Conservation (phyloP, 371 early-diverging fungal genomes). For the Blakeslea trispora region DNA sequence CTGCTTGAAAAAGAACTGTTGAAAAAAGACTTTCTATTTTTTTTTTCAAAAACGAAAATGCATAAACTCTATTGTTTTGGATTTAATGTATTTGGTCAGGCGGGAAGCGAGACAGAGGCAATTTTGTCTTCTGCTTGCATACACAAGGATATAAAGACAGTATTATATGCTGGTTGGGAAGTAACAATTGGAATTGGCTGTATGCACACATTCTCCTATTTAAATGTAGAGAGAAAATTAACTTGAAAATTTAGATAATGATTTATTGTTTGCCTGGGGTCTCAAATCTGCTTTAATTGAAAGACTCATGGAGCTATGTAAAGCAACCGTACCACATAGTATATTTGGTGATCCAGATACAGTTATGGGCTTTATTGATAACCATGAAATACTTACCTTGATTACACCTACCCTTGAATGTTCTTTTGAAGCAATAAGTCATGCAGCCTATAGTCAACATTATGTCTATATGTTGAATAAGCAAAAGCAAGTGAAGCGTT, state of each 20-base stretch:
- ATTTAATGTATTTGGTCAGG: conserved; percentile 37
- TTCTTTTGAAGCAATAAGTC: too few relatives aligned
- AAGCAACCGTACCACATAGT: neutral
- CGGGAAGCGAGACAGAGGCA: conserved; percentile 2
- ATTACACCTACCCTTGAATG: neutral
- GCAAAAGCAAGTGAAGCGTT: conserved; percentile 11
- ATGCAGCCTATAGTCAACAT: too few relatives aligned
- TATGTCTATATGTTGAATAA: too few relatives aligned
- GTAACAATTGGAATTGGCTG: conserved; percentile 28
- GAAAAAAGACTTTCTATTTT: too few relatives aligned
- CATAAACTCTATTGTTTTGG: conserved; percentile 34
- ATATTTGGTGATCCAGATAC: conserved; percentile 30
- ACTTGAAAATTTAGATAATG: conserved; percentile 16
- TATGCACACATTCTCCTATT: conserved; percentile 8
- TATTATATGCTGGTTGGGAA: conserved; percentile 41
- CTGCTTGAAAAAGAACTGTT: too few relatives aligned
- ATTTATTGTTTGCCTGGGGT: conserved; percentile 25
- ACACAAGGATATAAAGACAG: conserved; percentile 2
- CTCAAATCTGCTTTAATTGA: conserved; percentile 18
- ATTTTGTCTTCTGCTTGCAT: neutral
- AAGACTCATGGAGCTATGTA: neutral
- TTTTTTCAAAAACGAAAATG: too few relatives aligned
- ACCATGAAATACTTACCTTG: conserved; percentile 5
- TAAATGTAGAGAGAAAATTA: neutral
- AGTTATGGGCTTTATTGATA: conserved; percentile 26